phyloP scores from a whole-genome alignment of 148 eudicot genomes.

The Chenopodium formosanum region DNA sequence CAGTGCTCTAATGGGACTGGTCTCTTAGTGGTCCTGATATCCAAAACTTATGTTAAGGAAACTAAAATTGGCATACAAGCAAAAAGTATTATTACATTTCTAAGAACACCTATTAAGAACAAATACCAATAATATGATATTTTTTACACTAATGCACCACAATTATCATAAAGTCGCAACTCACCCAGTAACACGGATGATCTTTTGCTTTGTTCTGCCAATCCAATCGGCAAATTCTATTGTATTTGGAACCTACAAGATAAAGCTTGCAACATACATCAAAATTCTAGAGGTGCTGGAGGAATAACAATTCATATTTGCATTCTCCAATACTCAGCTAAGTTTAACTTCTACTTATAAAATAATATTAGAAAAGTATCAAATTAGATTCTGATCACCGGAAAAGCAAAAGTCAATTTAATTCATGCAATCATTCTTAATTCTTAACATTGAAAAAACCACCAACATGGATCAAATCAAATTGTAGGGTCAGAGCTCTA shows the following conservation, averaged over 20 bases:
- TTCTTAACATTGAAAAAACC: neutral
- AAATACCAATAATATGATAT: neutral
- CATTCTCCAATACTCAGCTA: neutral
- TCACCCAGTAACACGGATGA: constrained; percentile 88
- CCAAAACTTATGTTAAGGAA: constrained; percentile 22
- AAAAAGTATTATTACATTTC: neutral
- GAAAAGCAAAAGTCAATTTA: neutral
- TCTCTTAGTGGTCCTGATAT: constrained; percentile 87
- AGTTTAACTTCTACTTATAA: neutral
- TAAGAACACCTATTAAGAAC: neutral
- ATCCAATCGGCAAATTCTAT: constrained; percentile 99
- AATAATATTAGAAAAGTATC: neutral
- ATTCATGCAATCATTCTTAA: neutral
- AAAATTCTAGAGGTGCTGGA: constrained; percentile 7
- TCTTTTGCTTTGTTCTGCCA: constrained; percentile 91
- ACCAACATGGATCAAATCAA: neutral
- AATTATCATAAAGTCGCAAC: constrained; percentile 32
- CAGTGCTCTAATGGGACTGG: constrained; percentile 99
- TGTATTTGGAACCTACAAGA: constrained; percentile 87
- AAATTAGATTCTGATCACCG: neutral
- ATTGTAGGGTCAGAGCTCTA: neutral
- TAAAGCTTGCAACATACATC: constrained; percentile 15
- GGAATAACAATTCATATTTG: neutral
- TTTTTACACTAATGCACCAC: neutral
- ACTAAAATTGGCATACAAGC: neutral